A percentile compares a stretch with the other conserved stretches of the same genome.
Conservation (phyloP, 2,329 filamentous ascomycete genomes). For the Aspergillus phoenicis region DNA sequence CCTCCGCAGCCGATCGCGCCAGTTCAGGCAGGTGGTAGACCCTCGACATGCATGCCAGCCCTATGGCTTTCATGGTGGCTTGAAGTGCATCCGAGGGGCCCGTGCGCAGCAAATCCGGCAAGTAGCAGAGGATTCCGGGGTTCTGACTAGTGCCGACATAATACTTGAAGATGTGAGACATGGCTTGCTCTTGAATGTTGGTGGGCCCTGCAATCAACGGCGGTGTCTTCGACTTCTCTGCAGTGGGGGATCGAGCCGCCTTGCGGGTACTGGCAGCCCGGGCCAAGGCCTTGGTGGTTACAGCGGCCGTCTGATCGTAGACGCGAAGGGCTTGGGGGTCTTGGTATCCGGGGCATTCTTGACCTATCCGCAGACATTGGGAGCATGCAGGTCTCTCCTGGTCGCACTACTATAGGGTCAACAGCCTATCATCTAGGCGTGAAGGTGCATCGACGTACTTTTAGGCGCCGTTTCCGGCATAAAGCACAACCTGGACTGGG, state of each 20-base stretch:
- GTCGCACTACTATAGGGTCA: slow-evolving; percentile 19
- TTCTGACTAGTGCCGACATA: slow-evolving; percentile 13
- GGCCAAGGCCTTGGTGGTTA: slow-evolving; percentile 14
- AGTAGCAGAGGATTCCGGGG: slow-evolving; percentile 16
- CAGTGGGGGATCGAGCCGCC: neutral
- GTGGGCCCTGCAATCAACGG: neutral
- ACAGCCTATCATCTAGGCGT: neutral
- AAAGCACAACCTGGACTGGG: slow-evolving; percentile 17
- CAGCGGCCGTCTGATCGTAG: slow-evolving; percentile 20
- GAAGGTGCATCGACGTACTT: slow-evolving; percentile 7
- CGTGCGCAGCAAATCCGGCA: slow-evolving; percentile 7
- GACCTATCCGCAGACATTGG: slow-evolving; percentile 16
- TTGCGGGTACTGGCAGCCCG: neutral
- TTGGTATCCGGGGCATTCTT: slow-evolving; percentile 22
- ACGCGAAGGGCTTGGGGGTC: slow-evolving; percentile 16
- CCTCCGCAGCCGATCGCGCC: slow-evolving; percentile 4
- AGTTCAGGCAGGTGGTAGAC: neutral
- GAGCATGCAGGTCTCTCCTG: slow-evolving; percentile 21
- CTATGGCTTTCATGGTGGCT: slow-evolving; percentile 17
- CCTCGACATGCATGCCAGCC: slow-evolving; percentile 18
- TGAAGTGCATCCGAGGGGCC: slow-evolving; percentile 15
- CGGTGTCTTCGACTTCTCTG: neutral
- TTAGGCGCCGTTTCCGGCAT: slow-evolving; percentile 19
- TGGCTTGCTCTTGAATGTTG: slow-evolving; percentile 13
- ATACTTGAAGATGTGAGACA: slow-evolving; percentile 13